Percentiles rank a stretch among this genome's conserved stretches.
These are phyloP conservation scores for Boletus reticulatus DNA, from an alignment of 768 basidiomycete genomes.

Conservation along the genomic window DNA sequence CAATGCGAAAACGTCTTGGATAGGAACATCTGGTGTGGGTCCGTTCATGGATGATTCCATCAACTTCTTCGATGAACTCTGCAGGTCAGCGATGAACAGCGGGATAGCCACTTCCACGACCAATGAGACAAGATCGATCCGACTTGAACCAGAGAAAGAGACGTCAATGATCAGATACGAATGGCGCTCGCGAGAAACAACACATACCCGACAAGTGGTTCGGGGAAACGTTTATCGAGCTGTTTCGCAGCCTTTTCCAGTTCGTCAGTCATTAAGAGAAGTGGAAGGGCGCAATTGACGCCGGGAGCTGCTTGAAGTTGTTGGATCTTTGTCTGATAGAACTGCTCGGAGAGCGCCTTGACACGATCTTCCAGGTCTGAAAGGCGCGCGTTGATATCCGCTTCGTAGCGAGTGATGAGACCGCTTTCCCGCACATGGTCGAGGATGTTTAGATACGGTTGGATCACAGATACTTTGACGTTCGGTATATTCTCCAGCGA, in stretches of 20 bases:
- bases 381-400: constrained; percentile 68
- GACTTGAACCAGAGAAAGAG: constrained; percentile 36
- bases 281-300: constrained; percentile 76
- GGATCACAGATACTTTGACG: constrained; percentile 68
- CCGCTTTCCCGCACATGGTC: constrained; percentile 69
- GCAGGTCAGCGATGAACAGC: constrained; percentile 61
- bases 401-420: constrained; percentile 68
- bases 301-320: constrained; percentile 69
- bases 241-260: constrained; percentile 82
- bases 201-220: constrained; percentile 74
- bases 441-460: constrained; percentile 63
- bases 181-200: neutral
- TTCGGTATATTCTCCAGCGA: constrained; percentile 73
- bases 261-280: constrained; percentile 84
- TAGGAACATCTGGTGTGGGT: constrained; percentile 82
- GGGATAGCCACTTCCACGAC: constrained; percentile 70
- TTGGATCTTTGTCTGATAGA: constrained; percentile 61
- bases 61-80: constrained; percentile 66
- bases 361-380: constrained; percentile 66
- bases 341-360: constrained; percentile 54
- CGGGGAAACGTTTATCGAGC: constrained; percentile 84
- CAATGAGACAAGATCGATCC: constrained; percentile 73
- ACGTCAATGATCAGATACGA: neutral
- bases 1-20: constrained; percentile 86
- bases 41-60: constrained; percentile 85